phyloP scores from a whole-genome alignment of 108 stramenopile species.

The Skeletonema costatum region DNA sequence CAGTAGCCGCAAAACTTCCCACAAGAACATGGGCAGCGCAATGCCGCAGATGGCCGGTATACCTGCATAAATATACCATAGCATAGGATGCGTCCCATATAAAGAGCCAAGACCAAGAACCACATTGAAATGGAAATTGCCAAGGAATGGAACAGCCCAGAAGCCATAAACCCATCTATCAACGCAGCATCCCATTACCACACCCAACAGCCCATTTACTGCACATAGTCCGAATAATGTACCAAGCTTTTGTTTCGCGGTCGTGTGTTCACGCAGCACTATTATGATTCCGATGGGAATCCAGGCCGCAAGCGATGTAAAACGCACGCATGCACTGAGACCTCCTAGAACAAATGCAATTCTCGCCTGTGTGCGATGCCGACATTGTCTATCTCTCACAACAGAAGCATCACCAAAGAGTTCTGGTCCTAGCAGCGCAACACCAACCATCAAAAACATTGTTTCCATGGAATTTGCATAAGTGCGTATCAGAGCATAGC shows the following conservation, averaged over 20 bases:
- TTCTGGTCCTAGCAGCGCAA: constrained; percentile 68
- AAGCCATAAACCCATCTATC: constrained; percentile 84
- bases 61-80: constrained; percentile 86
- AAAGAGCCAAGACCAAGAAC: constrained; percentile 68
- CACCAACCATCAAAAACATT: constrained; percentile 46
- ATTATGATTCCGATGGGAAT: constrained; percentile 76
- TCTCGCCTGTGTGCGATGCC: constrained; percentile 19
- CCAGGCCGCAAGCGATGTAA: constrained; percentile 82
- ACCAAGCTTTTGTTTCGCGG: neutral
- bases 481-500: constrained; percentile 78
- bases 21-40: constrained; percentile 64
- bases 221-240: constrained; percentile 57
- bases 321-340: constrained; percentile 75
- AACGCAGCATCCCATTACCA: constrained; percentile 52
- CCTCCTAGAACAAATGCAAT: constrained; percentile 83
- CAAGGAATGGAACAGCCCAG: constrained; percentile 82
- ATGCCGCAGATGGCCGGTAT: constrained; percentile 77
- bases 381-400: neutral
- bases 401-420: constrained; percentile 40
- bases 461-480: constrained; percentile 85
- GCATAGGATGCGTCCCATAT: constrained; percentile 84
- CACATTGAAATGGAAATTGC: constrained; percentile 89
- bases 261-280: constrained; percentile 33
- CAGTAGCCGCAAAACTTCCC: constrained; percentile 24
- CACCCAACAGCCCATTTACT: constrained; percentile 56